Evolutionary conservation across 169 alveolate genomes (phyloP), one percentile per base, ranked within the genome.

Genomic region (Plasmodium ovale): DNA sequence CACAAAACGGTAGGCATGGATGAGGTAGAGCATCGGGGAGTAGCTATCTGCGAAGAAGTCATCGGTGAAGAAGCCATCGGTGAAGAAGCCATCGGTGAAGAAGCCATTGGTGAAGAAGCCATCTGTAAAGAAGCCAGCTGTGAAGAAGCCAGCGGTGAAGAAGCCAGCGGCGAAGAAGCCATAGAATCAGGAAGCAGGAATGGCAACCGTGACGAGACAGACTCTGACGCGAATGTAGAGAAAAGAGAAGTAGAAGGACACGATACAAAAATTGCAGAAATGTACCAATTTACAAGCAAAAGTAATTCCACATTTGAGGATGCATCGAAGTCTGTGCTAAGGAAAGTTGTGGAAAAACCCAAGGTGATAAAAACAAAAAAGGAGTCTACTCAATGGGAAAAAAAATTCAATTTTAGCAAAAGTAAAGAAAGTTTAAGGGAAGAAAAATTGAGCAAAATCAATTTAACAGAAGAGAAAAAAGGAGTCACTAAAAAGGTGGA

Each of bases 381-480:
- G 33, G 59, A 54, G 4, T 4, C 27, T 27, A 39, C 53, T 23
- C n/a, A 6, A 19, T 37, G 16, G 5, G 71, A 72, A 25, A 35
- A 47, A 1, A 27, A 60, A 6, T 9, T 19, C 10, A 53, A 14
- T 16, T 10, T n/a, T 72, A 54, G n/a, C 56, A 25, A 54, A 29
- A 27, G 16, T 16, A 72, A 54, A 35, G 23, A 42, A 35, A 72
- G 12, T 16, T 53, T 23, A 44, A 72, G 42, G 21, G 54, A 72
- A 49, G 47, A 33, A 56, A 27, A 56, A n/a, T 1, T 39, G 53
- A 39, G 56, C 16, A 35, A 19, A 39, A n/a, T 25, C 14, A 72
- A 60, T 33, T 53, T 58, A 53, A 72, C 23, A 58, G 35, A 23
- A 37, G 51, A 56, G 29, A 53, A 72, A 35, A 35, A 47, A 27